A percentile compares a stretch with the other conserved stretches of the same genome.
Conservation (phyloP, 495 filamentous ascomycete genomes). For the Aspergillus coremiiformis region DNA sequence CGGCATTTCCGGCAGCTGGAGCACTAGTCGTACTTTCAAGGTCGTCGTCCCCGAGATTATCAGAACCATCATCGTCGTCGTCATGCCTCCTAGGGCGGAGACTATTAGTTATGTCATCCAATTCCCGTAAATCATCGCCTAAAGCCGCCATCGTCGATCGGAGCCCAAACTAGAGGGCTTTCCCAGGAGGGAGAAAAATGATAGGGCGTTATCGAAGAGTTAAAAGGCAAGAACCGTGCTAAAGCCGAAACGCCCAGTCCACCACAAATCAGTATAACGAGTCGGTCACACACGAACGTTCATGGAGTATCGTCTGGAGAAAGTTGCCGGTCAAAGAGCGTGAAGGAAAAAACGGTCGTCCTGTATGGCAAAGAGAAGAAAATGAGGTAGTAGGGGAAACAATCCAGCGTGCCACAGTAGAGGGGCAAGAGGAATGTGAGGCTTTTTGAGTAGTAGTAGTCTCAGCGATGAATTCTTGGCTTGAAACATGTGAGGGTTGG, state of each 20-base stretch:
- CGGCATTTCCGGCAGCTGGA: slow-evolving; percentile 62
- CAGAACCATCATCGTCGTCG: slow-evolving; percentile 79
- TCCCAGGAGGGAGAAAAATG: slow-evolving; percentile 16
- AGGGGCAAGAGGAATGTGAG: slow-evolving; percentile 20
- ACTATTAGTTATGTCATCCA: slow-evolving; percentile 56
- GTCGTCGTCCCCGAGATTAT: slow-evolving; percentile 85
- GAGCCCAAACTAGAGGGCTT: slow-evolving; percentile 36
- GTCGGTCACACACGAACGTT: slow-evolving; percentile 1
- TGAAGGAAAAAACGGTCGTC: slow-evolving; percentile 24
- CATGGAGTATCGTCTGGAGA: background rate
- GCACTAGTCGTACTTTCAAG: slow-evolving; percentile 86
- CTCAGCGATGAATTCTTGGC: background rate
- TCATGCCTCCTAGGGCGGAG: slow-evolving; percentile 67
- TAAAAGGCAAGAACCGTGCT: slow-evolving; percentile 1
- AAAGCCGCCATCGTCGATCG: slow-evolving; percentile 59
- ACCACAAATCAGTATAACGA: slow-evolving; percentile 8
- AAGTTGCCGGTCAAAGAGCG: slow-evolving; percentile 23
- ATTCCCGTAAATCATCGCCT: slow-evolving; percentile 62
- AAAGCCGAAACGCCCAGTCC: slow-evolving; percentile 4
- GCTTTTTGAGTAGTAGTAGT: slow-evolving; percentile 3
- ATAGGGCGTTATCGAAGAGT: background rate
- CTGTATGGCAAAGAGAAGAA: slow-evolving; percentile 1
- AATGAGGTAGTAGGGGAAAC: slow-evolving; percentile 1
- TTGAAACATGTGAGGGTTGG: background rate
- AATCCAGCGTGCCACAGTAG: slow-evolving; percentile 20